Base-by-base conservation (phyloP, 257 asterid species). In the Gentiana macrophylla region DNA sequence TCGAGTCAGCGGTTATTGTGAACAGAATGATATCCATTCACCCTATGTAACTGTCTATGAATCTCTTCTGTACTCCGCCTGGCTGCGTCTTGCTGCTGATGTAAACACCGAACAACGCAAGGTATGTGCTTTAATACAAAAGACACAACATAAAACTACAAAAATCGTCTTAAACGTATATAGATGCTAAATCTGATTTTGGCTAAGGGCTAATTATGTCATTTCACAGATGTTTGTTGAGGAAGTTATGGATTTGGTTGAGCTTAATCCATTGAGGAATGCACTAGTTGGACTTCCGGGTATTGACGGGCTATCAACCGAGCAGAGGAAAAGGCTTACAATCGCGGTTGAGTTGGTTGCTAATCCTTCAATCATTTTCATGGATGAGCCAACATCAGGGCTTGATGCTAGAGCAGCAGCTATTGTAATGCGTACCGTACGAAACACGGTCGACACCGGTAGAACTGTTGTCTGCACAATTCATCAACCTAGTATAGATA, bases 1-100 rank as follows among this genome's bases (percentile, higher is more conserved):
- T 43, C 95, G 95, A 53, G 86, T 83, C 48, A 84, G 89, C 45
- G 95, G 95, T 15, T 86, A 86, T 74, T 84, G 95, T 64, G 94
- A 86, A 61, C 95, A 86, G 63, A 86, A 76, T 24, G 95, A 86
- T 67, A 86, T 86, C 65, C 95, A 86, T 69, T 86, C 95, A 5
- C 95, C 95, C 57, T 65, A 83, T 53, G 94, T 83, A 9, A 86
- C 95, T 10, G 79, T 84, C 12, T 72, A 81, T 6, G 95, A 86
- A 8, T 86, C 95, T 2, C 94, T 87, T 48, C 75, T 87, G 34
- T 84, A 84, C 72, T 87, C 96, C 43, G 96, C 96, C 13, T 87
- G 96, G 96, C 77, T 87, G 1, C 94, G 96, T 58, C 94, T 84
- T 11, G 62, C 96, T 57, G 70, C 84, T n/a, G 92, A 87, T 57